Conservation (phyloP, 1,284 basidiomycete species). For the Apiotrichum veenhuisii region DNA sequence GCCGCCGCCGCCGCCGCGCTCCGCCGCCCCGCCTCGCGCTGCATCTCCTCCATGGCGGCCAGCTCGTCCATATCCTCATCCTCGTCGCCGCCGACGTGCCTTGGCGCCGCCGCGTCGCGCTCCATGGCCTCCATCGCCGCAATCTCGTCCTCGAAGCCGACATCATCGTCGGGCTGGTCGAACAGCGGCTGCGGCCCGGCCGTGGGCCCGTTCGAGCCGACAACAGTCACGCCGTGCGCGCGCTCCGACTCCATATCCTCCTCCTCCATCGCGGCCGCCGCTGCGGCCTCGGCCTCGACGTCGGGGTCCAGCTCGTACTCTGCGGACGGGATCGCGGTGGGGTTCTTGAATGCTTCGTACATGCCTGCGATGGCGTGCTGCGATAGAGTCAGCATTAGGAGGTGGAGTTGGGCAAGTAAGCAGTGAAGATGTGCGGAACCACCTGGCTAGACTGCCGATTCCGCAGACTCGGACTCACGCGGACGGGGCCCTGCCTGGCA, state of each 20-base stretch:
- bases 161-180: conserved; percentile 35
- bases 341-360: conserved; percentile 54
- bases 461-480: background rate
- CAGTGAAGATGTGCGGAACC: no score
- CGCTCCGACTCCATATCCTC: background rate
- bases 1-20: background rate
- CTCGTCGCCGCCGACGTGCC: background rate
- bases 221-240: background rate
- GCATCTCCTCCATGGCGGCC: conserved; percentile 14
- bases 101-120: conserved; percentile 24
- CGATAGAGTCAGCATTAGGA: conserved; percentile 26
- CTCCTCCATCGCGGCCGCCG: conserved; percentile 1
- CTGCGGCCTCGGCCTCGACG: conserved; percentile 7
- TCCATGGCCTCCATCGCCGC: conserved; percentile 65
- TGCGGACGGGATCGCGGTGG: background rate
- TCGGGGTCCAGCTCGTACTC: conserved; percentile 1
- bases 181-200: conserved; percentile 23
- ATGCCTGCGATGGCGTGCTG: conserved; percentile 44
- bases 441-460: no score
- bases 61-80: conserved; percentile 2
- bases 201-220: background rate
- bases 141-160: conserved; percentile 50
- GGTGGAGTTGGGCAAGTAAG: background rate
- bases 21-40: conserved; percentile 25
- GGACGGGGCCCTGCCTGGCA: background rate